Conservation (phyloP, 805 yeast species). For the Kluyveromyces starmeri region DNA sequence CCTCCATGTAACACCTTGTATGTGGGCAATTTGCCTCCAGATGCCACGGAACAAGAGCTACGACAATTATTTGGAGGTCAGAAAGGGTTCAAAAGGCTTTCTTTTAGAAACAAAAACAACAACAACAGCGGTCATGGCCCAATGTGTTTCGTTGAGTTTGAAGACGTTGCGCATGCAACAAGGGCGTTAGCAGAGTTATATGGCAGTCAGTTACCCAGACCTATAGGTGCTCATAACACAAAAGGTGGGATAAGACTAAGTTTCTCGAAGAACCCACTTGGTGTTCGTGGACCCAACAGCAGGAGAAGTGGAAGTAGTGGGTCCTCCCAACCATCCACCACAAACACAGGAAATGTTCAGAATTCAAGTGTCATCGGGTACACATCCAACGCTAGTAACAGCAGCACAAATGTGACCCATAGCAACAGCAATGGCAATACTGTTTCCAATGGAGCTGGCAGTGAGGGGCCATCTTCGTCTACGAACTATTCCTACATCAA, state of each 20-base stretch:
- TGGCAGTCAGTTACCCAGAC: conserved; percentile 83
- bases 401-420: not conserved
- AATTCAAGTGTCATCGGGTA: conserved; percentile 4
- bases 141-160: conserved; percentile 98
- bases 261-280: conserved; percentile 92
- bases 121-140: conserved; percentile 74
- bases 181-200: conserved; percentile 88
- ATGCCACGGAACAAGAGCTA: conserved; percentile 89
- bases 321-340: conserved; percentile 4
- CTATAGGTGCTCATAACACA: conserved; percentile 43
- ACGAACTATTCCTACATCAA: not conserved
- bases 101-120: conserved; percentile 70
- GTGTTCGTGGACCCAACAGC: conserved; percentile 72
- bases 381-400: conserved; percentile 2
- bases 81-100: conserved; percentile 84
- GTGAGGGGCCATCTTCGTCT: not conserved
- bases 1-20: conserved; percentile 97
- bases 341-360: conserved; percentile 8
- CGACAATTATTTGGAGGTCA: conserved; percentile 81
- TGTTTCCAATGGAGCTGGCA: not conserved
- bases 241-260: conserved; percentile 94
- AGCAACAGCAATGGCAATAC: conserved; percentile 1
- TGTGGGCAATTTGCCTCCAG: conserved; percentile 96
- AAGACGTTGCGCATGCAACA: conserved; percentile 89
- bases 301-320: conserved; percentile 30